Evolutionary conservation across 257 asterid genomes (phyloP).

Genomic region (Nicotiana attenuata): DNA sequence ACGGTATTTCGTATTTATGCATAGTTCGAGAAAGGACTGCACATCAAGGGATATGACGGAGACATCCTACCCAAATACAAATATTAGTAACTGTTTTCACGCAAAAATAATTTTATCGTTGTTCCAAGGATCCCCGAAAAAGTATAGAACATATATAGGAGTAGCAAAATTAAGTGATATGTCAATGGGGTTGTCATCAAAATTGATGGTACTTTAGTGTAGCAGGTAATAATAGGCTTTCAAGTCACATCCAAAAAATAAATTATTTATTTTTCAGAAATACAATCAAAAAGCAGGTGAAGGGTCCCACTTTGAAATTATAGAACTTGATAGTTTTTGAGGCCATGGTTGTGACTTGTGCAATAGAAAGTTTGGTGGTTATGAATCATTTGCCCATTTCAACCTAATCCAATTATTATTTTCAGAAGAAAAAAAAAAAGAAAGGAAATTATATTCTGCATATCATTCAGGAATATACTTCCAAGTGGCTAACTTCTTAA

Average conservation of each 20-base stretch:
- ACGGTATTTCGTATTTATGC: too few species aligned
- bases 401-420: conserved; percentile 16
- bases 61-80: too few species aligned
- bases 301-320: conserved; percentile 21
- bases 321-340: conserved; percentile 3
- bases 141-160: too few species aligned
- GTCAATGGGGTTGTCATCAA: conserved; percentile 3
- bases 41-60: too few species aligned
- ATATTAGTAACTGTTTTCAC: too few species aligned
- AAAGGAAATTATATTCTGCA: not conserved
- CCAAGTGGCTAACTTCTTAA: conserved; percentile 21
- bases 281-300: conserved; percentile 2
- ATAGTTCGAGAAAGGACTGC: fast-evolving
- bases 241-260: conserved; percentile 19
- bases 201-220: conserved; percentile 12
- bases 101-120: too few species aligned
- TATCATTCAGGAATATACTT: conserved; percentile 23
- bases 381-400: conserved; percentile 22
- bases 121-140: too few species aligned
- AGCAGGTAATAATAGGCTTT: conserved; percentile 8
- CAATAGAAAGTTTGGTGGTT: conserved; percentile 16
- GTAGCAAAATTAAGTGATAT: not conserved
- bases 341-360: conserved; percentile 12
- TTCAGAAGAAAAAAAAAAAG: not conserved
- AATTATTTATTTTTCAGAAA: too few species aligned